Conservation (phyloP, 345 rosid genomes). For the Clausena lansium region DNA sequence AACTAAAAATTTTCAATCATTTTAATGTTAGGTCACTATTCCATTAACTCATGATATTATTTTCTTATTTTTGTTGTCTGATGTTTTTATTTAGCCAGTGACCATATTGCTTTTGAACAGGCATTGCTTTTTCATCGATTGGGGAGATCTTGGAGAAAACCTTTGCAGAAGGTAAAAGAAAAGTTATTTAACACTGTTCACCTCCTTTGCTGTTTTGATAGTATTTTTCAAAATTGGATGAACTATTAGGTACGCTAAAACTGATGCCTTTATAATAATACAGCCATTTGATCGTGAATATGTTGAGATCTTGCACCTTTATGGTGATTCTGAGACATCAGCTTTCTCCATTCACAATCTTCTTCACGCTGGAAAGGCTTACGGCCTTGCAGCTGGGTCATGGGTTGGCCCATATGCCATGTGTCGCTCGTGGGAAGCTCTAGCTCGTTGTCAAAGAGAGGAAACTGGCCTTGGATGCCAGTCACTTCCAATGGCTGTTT, state of each 20-base stretch:
- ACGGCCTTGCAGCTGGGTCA: constrained; percentile 96
- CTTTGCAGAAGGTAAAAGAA: constrained; percentile 45
- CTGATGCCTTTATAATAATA: constrained; percentile 28
- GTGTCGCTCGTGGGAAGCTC: constrained; percentile 85
- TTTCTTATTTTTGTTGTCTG: background rate
- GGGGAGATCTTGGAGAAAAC: constrained; percentile 90
- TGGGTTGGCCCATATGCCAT: constrained; percentile 98
- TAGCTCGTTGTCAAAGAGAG: constrained; percentile 51
- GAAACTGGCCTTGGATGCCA: constrained; percentile 32
- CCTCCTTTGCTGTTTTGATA: background rate
- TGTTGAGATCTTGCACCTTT: constrained; percentile 67
- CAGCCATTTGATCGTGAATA: constrained; percentile 69
- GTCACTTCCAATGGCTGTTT: constrained; percentile 80
- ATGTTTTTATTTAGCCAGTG: constrained; percentile 5
- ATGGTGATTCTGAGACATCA: constrained; percentile 71
- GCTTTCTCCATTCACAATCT: constrained; percentile 89
- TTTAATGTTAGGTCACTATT: background rate
- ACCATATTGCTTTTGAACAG: constrained; percentile 34
- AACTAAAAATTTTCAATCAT: background rate
- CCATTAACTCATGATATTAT: background rate
- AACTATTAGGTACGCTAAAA: constrained; percentile 12
- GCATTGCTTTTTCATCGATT: constrained; percentile 79
- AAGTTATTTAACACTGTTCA: background rate
- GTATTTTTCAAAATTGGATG: background rate
- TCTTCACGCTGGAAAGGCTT: constrained; percentile 63